Conservation (phyloP, 1,139 yeast genomes). For the Yarrowia galli region DNA sequence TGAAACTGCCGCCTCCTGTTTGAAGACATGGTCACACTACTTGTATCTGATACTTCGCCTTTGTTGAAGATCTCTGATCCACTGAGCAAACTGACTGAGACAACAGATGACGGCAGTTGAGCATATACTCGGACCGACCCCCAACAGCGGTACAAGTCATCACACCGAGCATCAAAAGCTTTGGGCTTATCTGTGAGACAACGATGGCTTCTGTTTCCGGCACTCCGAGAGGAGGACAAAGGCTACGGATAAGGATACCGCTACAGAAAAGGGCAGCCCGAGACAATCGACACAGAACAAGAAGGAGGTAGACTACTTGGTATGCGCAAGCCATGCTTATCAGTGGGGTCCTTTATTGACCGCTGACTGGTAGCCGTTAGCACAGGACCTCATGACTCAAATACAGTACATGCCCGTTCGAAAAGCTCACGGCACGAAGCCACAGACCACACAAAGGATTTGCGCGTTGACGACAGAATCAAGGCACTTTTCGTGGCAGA, state of each 20-base stretch:
- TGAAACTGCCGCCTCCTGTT: neutral
- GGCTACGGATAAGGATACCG: neutral
- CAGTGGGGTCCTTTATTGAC: neutral
- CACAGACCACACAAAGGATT: neutral
- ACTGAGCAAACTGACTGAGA: constrained; percentile 1
- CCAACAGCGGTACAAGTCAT: neutral
- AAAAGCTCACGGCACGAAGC: neutral
- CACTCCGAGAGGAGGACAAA: neutral
- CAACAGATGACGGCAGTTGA: neutral
- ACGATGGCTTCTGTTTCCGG: constrained; percentile 22
- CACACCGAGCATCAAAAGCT: constrained; percentile 20
- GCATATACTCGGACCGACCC: neutral
- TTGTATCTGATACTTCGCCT: too few relatives aligned
- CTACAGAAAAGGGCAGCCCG: neutral
- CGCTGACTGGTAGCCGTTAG: neutral
- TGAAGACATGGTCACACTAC: too few relatives aligned
- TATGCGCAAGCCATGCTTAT: neutral
- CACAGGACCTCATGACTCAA: constrained; percentile 6
- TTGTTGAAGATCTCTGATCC: neutral
- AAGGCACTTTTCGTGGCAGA: too few relatives aligned
- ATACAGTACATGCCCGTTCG: neutral
- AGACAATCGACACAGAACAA: neutral
- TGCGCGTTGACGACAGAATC: too few relatives aligned
- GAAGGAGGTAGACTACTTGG: neutral
- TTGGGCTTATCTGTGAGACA: constrained; percentile 28